Base-by-base conservation (phyloP, 441 rosid genomes). In the Gossypium armourianum region DNA sequence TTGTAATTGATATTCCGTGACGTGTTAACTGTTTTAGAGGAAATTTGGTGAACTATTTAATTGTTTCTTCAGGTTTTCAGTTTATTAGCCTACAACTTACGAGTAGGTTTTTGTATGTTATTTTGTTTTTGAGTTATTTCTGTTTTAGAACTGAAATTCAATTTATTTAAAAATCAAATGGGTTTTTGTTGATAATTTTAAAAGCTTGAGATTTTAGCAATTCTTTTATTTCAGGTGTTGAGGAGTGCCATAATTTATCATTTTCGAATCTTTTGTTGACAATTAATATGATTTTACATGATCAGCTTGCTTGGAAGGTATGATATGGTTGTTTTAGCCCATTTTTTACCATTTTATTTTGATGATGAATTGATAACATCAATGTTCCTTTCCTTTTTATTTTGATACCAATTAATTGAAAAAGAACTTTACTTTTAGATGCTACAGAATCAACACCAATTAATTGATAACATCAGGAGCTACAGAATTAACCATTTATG, bases 401-500 rank as follows among this genome's bases (percentile, higher is more conserved):
- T 69, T 29, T 1, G 4, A 24, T 71, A 9, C 24, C 59, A 61
- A 40, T 61, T 8, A 16, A 24, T 16, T 15, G 13, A 17, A 8
- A 49, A 4, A 24, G 43, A 24, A 2, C 43, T 26, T 50, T 50
- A 66, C 45, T 36, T 36, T 8, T 15, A 24, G 23, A 59, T 70
- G 53, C 63, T 80, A 28, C 54, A 9, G 58, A 64, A 76, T 79
- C 73, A 79, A 59, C 67, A 1, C 10, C 12, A 36, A 36, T 36
- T 36, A 36, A 36, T 36, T 36, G 45, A 1, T 36, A 36, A 8
- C 45, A 47, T 47, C 21, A 16, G 57, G 60, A 58, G 53, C 68
- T 80, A 28, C 54, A 9, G 58, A 64, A 77, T 79, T 74, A 79
- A 59, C 64, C 61, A 56, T 71, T 69, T 72, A 7, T 76, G 53